A percentile compares a stretch with the other conserved stretches of the same genome.
These are phyloP conservation scores for Curvularia spicifera DNA, from an alignment of 2,329 filamentous ascomycete species.

Conservation along the genomic window DNA sequence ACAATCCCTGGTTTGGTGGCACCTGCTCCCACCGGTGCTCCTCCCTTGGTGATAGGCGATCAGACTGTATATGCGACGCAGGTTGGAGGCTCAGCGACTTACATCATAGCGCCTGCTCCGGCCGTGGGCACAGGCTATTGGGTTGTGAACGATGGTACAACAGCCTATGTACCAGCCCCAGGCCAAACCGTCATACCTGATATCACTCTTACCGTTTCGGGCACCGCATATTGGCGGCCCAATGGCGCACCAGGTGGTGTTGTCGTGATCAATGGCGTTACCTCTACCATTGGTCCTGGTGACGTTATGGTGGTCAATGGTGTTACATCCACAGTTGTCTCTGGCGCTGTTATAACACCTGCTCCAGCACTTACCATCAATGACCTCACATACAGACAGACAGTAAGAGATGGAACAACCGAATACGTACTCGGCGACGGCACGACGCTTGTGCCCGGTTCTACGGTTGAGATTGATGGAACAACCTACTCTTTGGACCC, in stretches of 20 bases:
- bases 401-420: conserved; percentile 32
- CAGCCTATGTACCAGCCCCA: conserved; percentile 33
- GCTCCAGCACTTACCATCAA: conserved; percentile 36
- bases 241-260: conserved; percentile 25
- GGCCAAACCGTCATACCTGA: conserved; percentile 39
- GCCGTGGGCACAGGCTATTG: conserved; percentile 31
- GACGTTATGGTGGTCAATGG: conserved; percentile 39
- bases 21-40: conserved; percentile 22
- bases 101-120: conserved; percentile 24
- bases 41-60: conserved; percentile 32
- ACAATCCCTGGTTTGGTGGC: conserved; percentile 31
- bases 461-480: conserved; percentile 33
- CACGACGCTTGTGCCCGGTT: conserved; percentile 34
- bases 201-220: conserved; percentile 34
- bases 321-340: conserved; percentile 30
- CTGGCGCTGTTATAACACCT: conserved; percentile 20
- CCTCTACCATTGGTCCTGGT: conserved; percentile 32
- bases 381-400: conserved; percentile 36
- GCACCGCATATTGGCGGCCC: conserved; percentile 39
- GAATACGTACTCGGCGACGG: conserved; percentile 29
- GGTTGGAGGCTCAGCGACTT: conserved; percentile 33
- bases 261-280: conserved; percentile 37
- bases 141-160: conserved; percentile 33
- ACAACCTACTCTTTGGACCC: conserved; percentile 40
- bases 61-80: conserved; percentile 32